Evolutionary conservation across 1,139 yeast genomes (phyloP).

Genomic region (Scheffersomyces titani): DNA sequence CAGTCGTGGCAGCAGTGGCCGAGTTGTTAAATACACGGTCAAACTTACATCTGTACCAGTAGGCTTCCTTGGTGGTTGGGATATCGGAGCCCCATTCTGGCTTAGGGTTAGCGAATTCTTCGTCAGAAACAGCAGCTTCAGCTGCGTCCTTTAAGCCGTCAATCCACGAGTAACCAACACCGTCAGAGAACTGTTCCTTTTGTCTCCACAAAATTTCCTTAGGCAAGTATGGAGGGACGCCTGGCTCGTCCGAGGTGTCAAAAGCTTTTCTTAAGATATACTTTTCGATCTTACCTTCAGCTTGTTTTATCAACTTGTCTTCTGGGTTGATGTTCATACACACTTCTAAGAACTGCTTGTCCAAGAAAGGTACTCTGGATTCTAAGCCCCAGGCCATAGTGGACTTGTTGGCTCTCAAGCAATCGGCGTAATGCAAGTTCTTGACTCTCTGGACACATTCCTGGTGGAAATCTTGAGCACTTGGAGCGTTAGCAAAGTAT

Average conservation of each 20-base stretch:
- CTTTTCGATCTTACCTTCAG: conserved; percentile 82
- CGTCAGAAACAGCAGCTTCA: conserved; percentile 81
- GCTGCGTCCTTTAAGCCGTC: conserved; percentile 97
- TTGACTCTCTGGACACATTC: conserved; percentile 96
- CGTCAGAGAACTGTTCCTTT: conserved; percentile 98
- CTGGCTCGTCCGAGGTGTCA: conserved; percentile 77
- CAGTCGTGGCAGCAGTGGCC: conserved; percentile 91
- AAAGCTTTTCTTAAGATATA: conserved; percentile 96
- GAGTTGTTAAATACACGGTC: conserved; percentile 84
- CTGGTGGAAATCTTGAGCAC: conserved; percentile 85
- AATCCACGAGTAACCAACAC: conserved; percentile 99
- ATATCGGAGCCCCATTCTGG: conserved; percentile 95
- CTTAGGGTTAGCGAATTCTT: conserved; percentile 84
- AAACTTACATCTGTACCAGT: conserved; percentile 96
- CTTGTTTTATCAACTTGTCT: conserved; percentile 77
- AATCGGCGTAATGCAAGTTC: conserved; percentile 95
- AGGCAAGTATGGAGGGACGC: conserved; percentile 82
- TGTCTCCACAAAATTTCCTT: conserved; percentile 98
- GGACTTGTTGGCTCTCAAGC: conserved; percentile 98
- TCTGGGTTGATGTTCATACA: conserved; percentile 94
- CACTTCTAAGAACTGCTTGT: conserved; percentile 85
- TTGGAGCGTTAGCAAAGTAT: conserved; percentile 96
- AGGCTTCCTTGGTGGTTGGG: conserved; percentile 98
- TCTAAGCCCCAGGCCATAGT: conserved; percentile 99
- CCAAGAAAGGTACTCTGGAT: conserved; percentile 99